phyloP scores from a whole-genome alignment of 2,329 filamentous ascomycete species.

The Sclerotinia subarctica region DNA sequence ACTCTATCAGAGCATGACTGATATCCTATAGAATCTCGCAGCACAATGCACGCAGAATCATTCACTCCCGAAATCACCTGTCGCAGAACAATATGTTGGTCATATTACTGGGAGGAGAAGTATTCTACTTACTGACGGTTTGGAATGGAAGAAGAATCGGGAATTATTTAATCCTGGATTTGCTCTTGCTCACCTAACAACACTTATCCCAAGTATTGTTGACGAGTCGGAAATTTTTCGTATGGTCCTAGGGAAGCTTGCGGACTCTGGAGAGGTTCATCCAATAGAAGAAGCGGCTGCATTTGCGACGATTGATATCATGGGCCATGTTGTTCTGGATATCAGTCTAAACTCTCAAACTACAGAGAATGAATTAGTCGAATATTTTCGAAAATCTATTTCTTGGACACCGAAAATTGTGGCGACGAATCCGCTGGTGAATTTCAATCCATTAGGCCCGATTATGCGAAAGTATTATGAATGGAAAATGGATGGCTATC shows the following conservation, averaged over 20 bases:
- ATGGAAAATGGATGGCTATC: slow-evolving; percentile 30
- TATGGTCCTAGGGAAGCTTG: slow-evolving; percentile 24
- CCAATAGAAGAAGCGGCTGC: slow-evolving; percentile 27
- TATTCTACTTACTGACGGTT: slow-evolving; percentile 28
- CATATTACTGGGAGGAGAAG: slow-evolving; percentile 23
- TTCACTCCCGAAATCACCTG: slow-evolving; percentile 7
- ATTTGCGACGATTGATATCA: slow-evolving; percentile 31
- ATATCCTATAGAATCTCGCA: slow-evolving; percentile 7
- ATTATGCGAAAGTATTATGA: slow-evolving; percentile 28
- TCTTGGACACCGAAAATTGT: slow-evolving; percentile 27
- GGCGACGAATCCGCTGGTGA: slow-evolving; percentile 21
- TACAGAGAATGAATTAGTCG: slow-evolving; percentile 26
- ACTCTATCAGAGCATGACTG: not conserved
- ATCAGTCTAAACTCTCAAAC: slow-evolving; percentile 26
- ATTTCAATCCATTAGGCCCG: slow-evolving; percentile 26
- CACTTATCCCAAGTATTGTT: slow-evolving; percentile 27
- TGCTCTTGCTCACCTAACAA: slow-evolving; percentile 25
- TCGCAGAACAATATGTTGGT: not conserved
- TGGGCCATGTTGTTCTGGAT: slow-evolving; percentile 26
- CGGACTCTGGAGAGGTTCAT: slow-evolving; percentile 26
- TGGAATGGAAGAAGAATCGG: slow-evolving; percentile 32
- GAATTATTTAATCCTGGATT: slow-evolving; percentile 34
- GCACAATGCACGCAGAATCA: slow-evolving; percentile 19
- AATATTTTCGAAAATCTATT: slow-evolving; percentile 26
- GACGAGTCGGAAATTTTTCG: slow-evolving; percentile 26